phyloP scores from a whole-genome alignment of 2,329 filamentous ascomycete genomes.

The Cordyceps militaris region DNA sequence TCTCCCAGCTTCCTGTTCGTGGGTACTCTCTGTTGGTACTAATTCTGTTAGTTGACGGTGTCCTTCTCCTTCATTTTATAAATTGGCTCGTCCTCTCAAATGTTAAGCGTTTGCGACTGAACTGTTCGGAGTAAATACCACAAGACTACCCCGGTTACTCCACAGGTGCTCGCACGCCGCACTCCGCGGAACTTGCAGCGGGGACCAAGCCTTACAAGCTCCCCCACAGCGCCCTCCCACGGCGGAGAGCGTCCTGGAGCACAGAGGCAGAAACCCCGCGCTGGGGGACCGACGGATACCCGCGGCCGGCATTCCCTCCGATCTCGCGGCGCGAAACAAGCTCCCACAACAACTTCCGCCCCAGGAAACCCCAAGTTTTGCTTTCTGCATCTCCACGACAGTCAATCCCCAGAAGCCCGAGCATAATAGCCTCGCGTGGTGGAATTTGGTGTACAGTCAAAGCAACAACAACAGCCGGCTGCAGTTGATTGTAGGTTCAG shows the following conservation, averaged over 20 bases:
- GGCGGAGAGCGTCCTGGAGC: neutral
- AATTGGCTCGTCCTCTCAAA: too few species aligned
- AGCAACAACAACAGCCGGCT: neutral
- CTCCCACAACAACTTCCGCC: neutral
- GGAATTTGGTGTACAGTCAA: neutral
- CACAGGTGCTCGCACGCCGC: neutral
- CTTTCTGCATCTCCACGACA: neutral
- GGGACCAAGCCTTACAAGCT: neutral
- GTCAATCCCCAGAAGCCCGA: neutral
- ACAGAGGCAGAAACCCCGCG: neutral
- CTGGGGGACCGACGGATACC: constrained; percentile 1
- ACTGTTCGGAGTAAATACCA: neutral
- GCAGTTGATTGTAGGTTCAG: neutral
- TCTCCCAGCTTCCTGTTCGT: too few species aligned
- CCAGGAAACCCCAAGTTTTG: neutral
- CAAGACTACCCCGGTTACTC: constrained; percentile 4
- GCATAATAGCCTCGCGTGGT: neutral
- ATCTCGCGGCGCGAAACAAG: constrained; percentile 2
- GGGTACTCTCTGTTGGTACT: too few species aligned
- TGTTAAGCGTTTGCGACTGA: neutral
- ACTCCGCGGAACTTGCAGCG: constrained; percentile 2
- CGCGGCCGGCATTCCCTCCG: constrained; percentile 12
- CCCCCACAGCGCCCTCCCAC: neutral
- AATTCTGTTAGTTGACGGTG: too few species aligned
- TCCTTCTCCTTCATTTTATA: too few species aligned